Percentiles rank a stretch among this genome's conserved stretches.
Evolutionary conservation across 768 basidiomycete genomes (phyloP).

Genomic region (Dentipellis fragilis): DNA sequence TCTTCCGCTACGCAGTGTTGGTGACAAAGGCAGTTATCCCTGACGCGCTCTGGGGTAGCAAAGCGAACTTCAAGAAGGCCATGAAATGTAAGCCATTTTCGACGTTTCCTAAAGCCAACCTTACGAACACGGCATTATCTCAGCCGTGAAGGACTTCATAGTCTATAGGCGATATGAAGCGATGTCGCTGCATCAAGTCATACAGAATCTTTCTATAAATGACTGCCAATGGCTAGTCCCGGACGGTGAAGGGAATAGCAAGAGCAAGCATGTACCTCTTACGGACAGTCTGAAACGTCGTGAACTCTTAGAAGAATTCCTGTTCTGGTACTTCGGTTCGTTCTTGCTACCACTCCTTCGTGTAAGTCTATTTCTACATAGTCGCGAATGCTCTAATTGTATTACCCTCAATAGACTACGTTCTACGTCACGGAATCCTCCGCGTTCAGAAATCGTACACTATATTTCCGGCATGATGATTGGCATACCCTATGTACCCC

Average conservation of each 20-base stretch:
- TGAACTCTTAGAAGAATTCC: conserved; percentile 77
- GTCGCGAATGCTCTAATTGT: not conserved
- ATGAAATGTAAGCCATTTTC: conserved; percentile 32
- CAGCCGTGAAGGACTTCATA: conserved; percentile 73
- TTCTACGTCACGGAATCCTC: conserved; percentile 94
- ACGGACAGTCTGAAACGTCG: conserved; percentile 67
- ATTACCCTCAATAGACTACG: conserved; percentile 48
- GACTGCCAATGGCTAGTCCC: conserved; percentile 76
- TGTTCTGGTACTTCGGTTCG: conserved; percentile 89
- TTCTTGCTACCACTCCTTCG: conserved; percentile 73
- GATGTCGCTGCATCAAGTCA: conserved; percentile 58
- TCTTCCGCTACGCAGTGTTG: conserved; percentile 54
- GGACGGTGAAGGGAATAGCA: conserved; percentile 20
- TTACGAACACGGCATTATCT: not conserved
- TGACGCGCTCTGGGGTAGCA: conserved; percentile 68
- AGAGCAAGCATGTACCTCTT: conserved; percentile 42
- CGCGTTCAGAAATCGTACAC: conserved; percentile 67
- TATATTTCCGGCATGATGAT: conserved; percentile 93
- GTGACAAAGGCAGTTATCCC: conserved; percentile 67
- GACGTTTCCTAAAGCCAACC: not conserved
- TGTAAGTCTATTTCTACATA: conserved; percentile 30
- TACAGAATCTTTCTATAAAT: conserved; percentile 67
- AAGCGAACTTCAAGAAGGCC: conserved; percentile 50
- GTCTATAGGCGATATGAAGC: conserved; percentile 73
- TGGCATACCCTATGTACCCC: conserved; percentile 83